These are phyloP conservation scores for Colletotrichum sublineola DNA, from an alignment of 2,329 filamentous ascomycete species.

Conservation along the genomic window DNA sequence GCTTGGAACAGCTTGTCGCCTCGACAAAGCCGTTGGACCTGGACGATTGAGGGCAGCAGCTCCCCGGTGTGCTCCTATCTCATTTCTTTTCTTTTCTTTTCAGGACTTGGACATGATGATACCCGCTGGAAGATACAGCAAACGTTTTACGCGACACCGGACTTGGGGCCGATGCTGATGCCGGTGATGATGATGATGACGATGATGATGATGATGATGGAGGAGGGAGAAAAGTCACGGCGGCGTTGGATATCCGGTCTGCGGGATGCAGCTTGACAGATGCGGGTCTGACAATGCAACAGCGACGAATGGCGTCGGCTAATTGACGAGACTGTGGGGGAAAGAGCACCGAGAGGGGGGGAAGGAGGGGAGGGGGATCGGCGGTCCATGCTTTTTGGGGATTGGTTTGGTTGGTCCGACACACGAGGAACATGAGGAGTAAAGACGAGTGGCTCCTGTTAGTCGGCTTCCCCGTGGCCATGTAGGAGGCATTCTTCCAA, in stretches of 20 bases:
- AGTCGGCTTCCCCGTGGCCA: no score
- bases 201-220: not conserved
- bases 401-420: slow-evolving; percentile 7
- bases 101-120: not conserved
- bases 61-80: not conserved
- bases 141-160: not conserved
- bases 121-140: slow-evolving; percentile 3
- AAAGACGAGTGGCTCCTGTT: not conserved
- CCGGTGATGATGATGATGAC: not conserved
- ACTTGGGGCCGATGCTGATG: not conserved
- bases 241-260: slow-evolving; percentile 10
- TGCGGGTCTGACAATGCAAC: slow-evolving; percentile 9
- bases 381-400: slow-evolving; percentile 34
- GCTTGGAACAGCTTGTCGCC: slow-evolving; percentile 37
- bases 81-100: not conserved
- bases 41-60: slow-evolving; percentile 14
- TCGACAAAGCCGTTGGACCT: slow-evolving; percentile 28
- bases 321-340: slow-evolving; percentile 6
- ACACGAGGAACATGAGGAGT: not conserved
- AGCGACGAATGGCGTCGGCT: not conserved
- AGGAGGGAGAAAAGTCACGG: not conserved
- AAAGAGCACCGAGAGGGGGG: slow-evolving; percentile 12
- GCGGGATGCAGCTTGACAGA: slow-evolving; percentile 20
- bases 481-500: not conserved
- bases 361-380: slow-evolving; percentile 29